phyloP scores from a whole-genome alignment of 31 red algal species.

The Odonthalia washingtoniensis region DNA sequence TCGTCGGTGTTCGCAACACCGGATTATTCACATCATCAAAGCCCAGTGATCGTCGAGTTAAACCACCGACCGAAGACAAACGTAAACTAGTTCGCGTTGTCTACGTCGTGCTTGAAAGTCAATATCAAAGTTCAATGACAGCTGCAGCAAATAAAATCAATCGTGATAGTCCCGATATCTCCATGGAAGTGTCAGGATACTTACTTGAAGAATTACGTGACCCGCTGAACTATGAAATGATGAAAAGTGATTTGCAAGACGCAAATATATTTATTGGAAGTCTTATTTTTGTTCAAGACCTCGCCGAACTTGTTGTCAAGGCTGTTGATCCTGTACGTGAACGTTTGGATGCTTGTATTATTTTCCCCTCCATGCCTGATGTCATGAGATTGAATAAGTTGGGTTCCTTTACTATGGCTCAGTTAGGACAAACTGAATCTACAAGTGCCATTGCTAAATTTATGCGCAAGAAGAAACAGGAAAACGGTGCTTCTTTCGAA shows the following conservation, averaged over 20 bases:
- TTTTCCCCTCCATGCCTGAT: slow-evolving; percentile 99
- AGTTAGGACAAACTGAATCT: slow-evolving; percentile 80
- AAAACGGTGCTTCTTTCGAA: slow-evolving; percentile 94
- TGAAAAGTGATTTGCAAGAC: slow-evolving; percentile 86
- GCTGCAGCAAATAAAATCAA: slow-evolving; percentile 91
- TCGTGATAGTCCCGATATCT: slow-evolving; percentile 62
- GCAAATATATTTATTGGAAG: slow-evolving; percentile 99
- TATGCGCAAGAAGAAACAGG: slow-evolving; percentile 93
- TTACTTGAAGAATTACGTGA: slow-evolving; percentile 94
- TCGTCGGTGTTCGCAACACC: slow-evolving; percentile 60
- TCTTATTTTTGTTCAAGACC: slow-evolving; percentile 99
- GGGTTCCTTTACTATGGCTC: slow-evolving; percentile 90
- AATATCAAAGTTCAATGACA: slow-evolving; percentile 97
- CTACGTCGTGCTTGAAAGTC: slow-evolving; percentile 98
- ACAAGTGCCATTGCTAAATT: slow-evolving; percentile 86
- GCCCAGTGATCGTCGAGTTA: slow-evolving; percentile 86
- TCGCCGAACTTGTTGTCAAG: slow-evolving; percentile 94
- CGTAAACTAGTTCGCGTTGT: slow-evolving; percentile 93
- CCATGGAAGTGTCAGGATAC: slow-evolving; percentile 91
- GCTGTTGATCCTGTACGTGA: slow-evolving; percentile 94
- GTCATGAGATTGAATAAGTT: slow-evolving; percentile 99
- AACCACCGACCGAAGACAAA: slow-evolving; percentile 58
- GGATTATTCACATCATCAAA: slow-evolving; percentile 92
- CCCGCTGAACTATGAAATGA: slow-evolving; percentile 81
- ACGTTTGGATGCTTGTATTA: slow-evolving; percentile 94